Evolutionary conservation across 768 basidiomycete genomes (phyloP).

Genomic region (Suillus subaureus): DNA sequence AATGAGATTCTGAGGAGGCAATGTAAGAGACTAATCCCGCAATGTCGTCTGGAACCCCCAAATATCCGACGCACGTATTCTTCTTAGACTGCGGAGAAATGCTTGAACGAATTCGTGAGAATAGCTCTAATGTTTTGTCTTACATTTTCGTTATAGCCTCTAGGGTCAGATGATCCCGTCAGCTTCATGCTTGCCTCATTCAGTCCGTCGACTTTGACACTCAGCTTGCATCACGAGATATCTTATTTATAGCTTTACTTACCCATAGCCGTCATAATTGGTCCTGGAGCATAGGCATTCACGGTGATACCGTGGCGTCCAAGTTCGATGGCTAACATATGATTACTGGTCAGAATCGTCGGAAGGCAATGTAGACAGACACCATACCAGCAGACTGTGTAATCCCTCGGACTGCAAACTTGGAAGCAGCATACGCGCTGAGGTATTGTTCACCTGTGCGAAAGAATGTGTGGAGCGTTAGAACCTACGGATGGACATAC

Average conservation of each 20-base stretch:
- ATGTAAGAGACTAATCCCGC: conserved; percentile 31
- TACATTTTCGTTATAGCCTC: conserved; percentile 1
- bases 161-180: conserved; percentile 1
- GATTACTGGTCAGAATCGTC: not conserved
- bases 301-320: conserved; percentile 27
- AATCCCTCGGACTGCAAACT: conserved; percentile 33
- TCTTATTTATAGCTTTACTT: conserved; percentile 8
- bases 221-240: not conserved
- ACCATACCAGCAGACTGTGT: conserved; percentile 25
- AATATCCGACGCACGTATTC: conserved; percentile 9
- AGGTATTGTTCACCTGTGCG: not conserved
- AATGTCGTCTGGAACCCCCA: conserved; percentile 23
- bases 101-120: not conserved
- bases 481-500: not conserved
- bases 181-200: conserved; percentile 8
- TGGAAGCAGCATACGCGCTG: conserved; percentile 30
- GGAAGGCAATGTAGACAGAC: not conserved
- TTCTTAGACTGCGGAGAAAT: conserved; percentile 3
- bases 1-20: conserved; percentile 29
- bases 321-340: conserved; percentile 27
- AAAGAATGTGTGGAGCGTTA: not conserved
- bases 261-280: conserved; percentile 29
- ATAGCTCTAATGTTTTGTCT: not conserved
- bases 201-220: not conserved
- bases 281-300: conserved; percentile 32